phyloP scores from a whole-genome alignment of 2,329 filamentous ascomycete genomes.

The Elsinoe perseae region DNA sequence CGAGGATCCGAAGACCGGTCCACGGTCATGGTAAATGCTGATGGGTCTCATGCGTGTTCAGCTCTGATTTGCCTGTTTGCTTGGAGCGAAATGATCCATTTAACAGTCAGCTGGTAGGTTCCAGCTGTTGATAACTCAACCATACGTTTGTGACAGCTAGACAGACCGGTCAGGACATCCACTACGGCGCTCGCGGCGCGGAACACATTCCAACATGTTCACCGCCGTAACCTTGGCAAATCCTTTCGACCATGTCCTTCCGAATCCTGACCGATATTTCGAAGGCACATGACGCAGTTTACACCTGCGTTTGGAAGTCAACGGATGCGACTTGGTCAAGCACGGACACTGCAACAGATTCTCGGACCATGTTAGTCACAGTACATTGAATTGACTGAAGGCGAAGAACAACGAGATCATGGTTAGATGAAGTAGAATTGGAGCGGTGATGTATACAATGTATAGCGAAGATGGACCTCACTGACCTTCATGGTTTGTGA shows the following conservation, averaged over 20 bases:
- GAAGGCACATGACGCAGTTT: too few relatives aligned
- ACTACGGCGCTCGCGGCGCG: neutral
- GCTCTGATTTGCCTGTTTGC: neutral
- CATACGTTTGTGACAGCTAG: neutral
- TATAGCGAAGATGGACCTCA: too few relatives aligned
- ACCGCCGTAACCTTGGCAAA: constrained; percentile 3
- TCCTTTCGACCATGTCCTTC: neutral
- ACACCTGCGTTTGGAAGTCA: too few relatives aligned
- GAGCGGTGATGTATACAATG: too few relatives aligned
- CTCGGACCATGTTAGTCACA: too few relatives aligned
- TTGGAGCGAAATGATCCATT: neutral
- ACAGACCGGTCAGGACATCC: neutral
- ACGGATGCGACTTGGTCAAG: too few relatives aligned
- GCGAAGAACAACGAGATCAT: too few relatives aligned
- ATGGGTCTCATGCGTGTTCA: neutral
- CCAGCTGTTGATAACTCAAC: neutral
- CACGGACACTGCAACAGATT: too few relatives aligned
- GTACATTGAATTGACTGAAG: too few relatives aligned
- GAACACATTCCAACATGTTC: neutral
- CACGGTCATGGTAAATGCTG: neutral
- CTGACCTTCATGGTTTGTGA: too few relatives aligned
- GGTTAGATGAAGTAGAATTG: too few relatives aligned
- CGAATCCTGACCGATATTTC: too few relatives aligned
- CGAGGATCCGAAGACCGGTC: neutral
- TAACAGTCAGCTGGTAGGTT: neutral